These are phyloP conservation scores for Backusella sp. DNA, from an alignment of 192 early-diverging fungal genomes.

Conservation along the genomic window DNA sequence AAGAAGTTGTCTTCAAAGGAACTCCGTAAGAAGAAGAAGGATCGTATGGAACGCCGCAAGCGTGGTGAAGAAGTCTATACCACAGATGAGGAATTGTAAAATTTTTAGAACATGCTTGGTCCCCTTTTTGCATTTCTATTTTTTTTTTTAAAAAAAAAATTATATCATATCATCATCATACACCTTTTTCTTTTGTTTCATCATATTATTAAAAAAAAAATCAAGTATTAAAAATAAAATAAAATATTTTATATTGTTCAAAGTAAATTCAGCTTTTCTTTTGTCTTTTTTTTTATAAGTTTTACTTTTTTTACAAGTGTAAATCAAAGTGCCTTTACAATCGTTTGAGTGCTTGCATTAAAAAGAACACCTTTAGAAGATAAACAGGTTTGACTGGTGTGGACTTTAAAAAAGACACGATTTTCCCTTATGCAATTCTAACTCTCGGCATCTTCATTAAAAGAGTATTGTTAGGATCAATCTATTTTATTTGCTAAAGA, in stretches of 20 bases:
- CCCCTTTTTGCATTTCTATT: neutral
- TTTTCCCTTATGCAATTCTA: no score
- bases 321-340: neutral
- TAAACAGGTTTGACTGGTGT: neutral
- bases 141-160: neutral
- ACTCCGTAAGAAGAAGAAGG: slow-evolving; percentile 59
- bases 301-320: neutral
- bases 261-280: neutral
- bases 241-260: slow-evolving; percentile 3
- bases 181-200: neutral
- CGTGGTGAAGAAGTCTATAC: slow-evolving; percentile 52
- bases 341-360: neutral
- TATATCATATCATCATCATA: neutral
- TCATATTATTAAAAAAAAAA: neutral
- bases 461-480: no score
- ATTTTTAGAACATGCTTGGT: neutral
- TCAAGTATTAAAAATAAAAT: neutral
- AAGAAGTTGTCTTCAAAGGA: slow-evolving; percentile 52
- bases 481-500: neutral
- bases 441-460: no score
- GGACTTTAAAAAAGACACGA: no score
- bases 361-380: neutral
- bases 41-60: slow-evolving; percentile 55
- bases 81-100: slow-evolving; percentile 22
- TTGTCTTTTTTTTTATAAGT: neutral